phyloP scores from a whole-genome alignment of 2,329 filamentous ascomycete species.

The Stagonosporopsis vannaccii region DNA sequence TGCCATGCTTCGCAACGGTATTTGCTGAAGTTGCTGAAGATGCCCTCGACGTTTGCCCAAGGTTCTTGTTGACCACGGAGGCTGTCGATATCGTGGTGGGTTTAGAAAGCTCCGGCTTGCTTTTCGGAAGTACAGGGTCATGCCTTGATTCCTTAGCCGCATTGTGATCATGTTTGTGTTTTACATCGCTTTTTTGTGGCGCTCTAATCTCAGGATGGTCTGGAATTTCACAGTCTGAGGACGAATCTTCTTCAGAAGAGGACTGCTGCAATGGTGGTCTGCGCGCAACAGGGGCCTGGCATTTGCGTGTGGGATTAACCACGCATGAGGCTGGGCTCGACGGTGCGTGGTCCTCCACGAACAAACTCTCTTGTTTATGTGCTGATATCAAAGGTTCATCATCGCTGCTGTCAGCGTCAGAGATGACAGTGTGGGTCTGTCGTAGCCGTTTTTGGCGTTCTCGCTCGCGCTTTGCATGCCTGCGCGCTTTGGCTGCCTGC shows the following conservation, averaged over 20 bases:
- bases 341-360: slow-evolving; percentile 14
- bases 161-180: background rate
- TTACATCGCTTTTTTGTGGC: background rate
- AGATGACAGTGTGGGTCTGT: background rate
- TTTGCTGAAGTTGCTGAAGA: background rate
- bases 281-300: slow-evolving; percentile 9
- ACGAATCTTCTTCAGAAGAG: slow-evolving; percentile 22
- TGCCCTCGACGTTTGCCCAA: background rate
- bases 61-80: background rate
- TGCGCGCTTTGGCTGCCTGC: slow-evolving; percentile 11
- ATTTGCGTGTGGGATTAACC: background rate
- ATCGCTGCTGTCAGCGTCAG: slow-evolving; percentile 20
- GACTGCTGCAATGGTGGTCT: slow-evolving; percentile 28
- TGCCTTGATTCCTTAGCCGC: background rate
- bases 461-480: slow-evolving; percentile 24
- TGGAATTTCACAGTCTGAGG: slow-evolving; percentile 1
- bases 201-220: slow-evolving; percentile 19
- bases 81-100: too few relatives aligned
- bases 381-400: slow-evolving; percentile 10
- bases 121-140: background rate
- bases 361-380: slow-evolving; percentile 10
- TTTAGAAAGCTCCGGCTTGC: background rate
- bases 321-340: background rate
- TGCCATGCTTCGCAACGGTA: background rate
- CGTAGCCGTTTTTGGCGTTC: slow-evolving; percentile 23